phyloP scores from a whole-genome alignment of 495 filamentous ascomycete genomes.

The Penicillium bovifimosum region DNA sequence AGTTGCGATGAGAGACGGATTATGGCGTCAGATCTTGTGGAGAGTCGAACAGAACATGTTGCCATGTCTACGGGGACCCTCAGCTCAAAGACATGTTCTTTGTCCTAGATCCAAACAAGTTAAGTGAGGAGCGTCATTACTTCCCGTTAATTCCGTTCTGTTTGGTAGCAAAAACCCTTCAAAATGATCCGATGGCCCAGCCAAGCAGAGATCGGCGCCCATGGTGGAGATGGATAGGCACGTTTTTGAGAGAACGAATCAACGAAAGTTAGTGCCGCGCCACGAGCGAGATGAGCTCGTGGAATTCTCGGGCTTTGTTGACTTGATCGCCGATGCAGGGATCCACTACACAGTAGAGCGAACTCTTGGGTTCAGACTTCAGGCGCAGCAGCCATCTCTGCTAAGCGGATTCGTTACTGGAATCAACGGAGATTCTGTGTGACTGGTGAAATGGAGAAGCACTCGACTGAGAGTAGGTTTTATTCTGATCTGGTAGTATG shows the following conservation, averaged over 20 bases:
- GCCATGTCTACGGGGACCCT: not conserved
- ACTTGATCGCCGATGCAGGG: slow-evolving; percentile 8
- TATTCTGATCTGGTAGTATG: too few species aligned
- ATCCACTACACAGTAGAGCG: slow-evolving; percentile 8
- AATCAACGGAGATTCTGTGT: not conserved
- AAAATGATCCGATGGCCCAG: not conserved
- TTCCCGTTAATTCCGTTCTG: not conserved
- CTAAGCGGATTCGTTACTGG: slow-evolving; percentile 8
- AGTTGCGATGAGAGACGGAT: not conserved
- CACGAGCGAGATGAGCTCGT: not conserved
- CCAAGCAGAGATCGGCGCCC: slow-evolving; percentile 9
- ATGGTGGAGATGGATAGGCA: slow-evolving; percentile 1
- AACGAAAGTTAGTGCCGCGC: slow-evolving; percentile 1
- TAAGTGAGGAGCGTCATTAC: not conserved
- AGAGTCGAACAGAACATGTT: not conserved
- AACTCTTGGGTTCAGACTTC: slow-evolving; percentile 2
- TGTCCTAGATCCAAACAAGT: not conserved
- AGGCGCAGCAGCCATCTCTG: not conserved
- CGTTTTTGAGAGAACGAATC: slow-evolving; percentile 1
- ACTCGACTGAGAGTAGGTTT: not conserved
- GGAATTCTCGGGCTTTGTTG: not conserved
- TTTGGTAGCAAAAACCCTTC: not conserved
- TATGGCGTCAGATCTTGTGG: not conserved
- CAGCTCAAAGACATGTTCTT: not conserved
- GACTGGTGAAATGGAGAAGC: not conserved